Evolutionary conservation across 208 protist species (phyloP).

Genomic region (Trypanosoma mega): DNA sequence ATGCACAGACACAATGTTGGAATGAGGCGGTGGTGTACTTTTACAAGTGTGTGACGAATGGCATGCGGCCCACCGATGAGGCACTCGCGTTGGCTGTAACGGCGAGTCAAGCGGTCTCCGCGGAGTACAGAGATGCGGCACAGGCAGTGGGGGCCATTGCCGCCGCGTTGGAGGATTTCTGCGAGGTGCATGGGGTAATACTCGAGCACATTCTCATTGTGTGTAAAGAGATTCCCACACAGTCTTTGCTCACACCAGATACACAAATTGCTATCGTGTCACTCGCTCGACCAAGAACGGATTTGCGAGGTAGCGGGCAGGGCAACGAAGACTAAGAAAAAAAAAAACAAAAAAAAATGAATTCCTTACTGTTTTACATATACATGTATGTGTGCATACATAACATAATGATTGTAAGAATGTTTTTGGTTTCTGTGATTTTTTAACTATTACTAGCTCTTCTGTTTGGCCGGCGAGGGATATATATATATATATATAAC

Average conservation of each 20-base stretch:
- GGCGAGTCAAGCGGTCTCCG: constrained; percentile 58
- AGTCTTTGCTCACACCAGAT: background rate
- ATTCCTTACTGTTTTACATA: no score
- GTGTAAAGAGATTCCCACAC: constrained; percentile 28
- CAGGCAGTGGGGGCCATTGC: constrained; percentile 61
- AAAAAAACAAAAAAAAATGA: constrained; percentile 25
- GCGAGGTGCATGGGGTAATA: constrained; percentile 53
- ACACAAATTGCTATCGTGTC: constrained; percentile 13
- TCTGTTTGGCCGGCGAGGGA: no score
- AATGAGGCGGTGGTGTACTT: constrained; percentile 75
- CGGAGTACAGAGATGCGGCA: constrained; percentile 61
- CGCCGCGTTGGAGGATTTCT: constrained; percentile 78
- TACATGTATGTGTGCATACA: no score
- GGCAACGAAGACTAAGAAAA: background rate
- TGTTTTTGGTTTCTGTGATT: no score
- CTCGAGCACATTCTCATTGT: constrained; percentile 77
- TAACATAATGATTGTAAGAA: no score
- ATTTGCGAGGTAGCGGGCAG: background rate
- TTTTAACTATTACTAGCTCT: no score
- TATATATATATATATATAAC: no score
- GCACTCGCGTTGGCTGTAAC: constrained; percentile 61
- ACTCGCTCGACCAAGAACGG: background rate
- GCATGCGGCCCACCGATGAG: constrained; percentile 54
- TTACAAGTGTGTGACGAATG: constrained; percentile 56
- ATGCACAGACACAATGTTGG: constrained; percentile 47